Conservation (phyloP, 1,284 basidiomycete genomes). For the Leccinum olivaceoglutinosum region DNA sequence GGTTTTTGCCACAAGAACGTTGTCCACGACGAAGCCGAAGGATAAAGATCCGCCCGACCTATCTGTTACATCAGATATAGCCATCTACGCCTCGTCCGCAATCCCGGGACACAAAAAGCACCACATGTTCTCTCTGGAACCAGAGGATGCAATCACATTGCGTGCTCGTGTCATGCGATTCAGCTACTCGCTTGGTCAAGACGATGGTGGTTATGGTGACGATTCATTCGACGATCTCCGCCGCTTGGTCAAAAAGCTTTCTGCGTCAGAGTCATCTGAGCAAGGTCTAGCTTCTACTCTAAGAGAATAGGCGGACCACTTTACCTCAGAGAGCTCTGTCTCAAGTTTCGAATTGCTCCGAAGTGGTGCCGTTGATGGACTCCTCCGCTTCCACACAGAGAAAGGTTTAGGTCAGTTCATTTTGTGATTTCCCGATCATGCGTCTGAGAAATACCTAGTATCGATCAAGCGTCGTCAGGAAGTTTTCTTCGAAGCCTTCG, state of each 20-base stretch:
- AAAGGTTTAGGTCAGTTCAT: constrained; percentile 32
- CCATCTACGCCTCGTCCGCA: constrained; percentile 32
- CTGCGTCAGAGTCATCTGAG: constrained; percentile 51
- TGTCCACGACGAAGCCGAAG: constrained; percentile 54
- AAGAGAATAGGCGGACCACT: constrained; percentile 71
- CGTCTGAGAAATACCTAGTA: constrained; percentile 39
- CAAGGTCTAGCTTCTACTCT: constrained; percentile 62
- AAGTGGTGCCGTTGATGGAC: constrained; percentile 86
- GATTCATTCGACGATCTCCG: constrained; percentile 63
- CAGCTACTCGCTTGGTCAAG: constrained; percentile 62
- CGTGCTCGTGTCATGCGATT: constrained; percentile 82
- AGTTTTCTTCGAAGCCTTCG: constrained; percentile 71
- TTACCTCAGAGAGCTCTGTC: constrained; percentile 76
- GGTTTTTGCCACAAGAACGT: constrained; percentile 54
- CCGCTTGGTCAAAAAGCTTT: constrained; percentile 59
- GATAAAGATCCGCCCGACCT: constrained; percentile 41
- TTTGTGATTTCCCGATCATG: constrained; percentile 6
- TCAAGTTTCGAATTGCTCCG: constrained; percentile 96
- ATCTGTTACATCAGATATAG: constrained; percentile 33
- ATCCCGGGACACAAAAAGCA: constrained; percentile 65
- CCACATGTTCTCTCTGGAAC: constrained; percentile 63
- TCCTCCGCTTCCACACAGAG: constrained; percentile 80
- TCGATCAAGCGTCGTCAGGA: constrained; percentile 56
- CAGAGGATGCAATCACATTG: constrained; percentile 86
- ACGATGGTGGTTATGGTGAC: constrained; percentile 56